A percentile compares a stretch with the other conserved stretches of the same genome.
These are phyloP conservation scores for Fereydounia khargensis DNA, from an alignment of 1,284 basidiomycete genomes.

Conservation along the genomic window DNA sequence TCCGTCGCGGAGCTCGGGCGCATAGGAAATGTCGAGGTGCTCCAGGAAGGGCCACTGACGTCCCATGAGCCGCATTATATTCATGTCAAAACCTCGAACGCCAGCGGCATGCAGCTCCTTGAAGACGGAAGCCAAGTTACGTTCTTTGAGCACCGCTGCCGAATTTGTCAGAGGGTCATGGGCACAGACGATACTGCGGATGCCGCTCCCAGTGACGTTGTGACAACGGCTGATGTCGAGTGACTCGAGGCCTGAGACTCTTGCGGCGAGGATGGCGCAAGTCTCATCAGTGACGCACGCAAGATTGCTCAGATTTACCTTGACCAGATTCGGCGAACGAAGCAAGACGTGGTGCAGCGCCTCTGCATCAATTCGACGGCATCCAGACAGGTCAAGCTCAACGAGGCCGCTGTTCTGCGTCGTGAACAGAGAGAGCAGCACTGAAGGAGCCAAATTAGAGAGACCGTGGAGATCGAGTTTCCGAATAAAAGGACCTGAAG, in stretches of 20 bases:
- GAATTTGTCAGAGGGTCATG: slow-evolving; percentile 6
- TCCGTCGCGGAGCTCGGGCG: slow-evolving; percentile 69
- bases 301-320: slow-evolving; percentile 69
- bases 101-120: slow-evolving; percentile 66
- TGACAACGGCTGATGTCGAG: slow-evolving; percentile 75
- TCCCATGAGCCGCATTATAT: slow-evolving; percentile 62
- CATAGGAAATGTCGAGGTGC: slow-evolving; percentile 74
- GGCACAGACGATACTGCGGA: slow-evolving; percentile 48
- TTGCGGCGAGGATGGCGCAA: slow-evolving; percentile 66
- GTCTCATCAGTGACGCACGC: slow-evolving; percentile 70
- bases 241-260: slow-evolving; percentile 64
- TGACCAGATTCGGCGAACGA: slow-evolving; percentile 67
- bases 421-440: slow-evolving; percentile 12
- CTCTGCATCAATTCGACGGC: slow-evolving; percentile 66
- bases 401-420: slow-evolving; percentile 28
- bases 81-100: slow-evolving; percentile 65
- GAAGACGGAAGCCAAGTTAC: slow-evolving; percentile 14
- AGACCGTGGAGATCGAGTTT: slow-evolving; percentile 70
- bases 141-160: slow-evolving; percentile 11
- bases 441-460: slow-evolving; percentile 59
- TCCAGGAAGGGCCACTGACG: slow-evolving; percentile 65
- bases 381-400: slow-evolving; percentile 72
- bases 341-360: slow-evolving; percentile 71
- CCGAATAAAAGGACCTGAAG: slow-evolving; percentile 67
- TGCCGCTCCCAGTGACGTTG: slow-evolving; percentile 68